A percentile compares a stretch with the other conserved stretches of the same genome.
Evolutionary conservation across 805 yeast genomes (phyloP).

Genomic region (Candida krabiensis): DNA sequence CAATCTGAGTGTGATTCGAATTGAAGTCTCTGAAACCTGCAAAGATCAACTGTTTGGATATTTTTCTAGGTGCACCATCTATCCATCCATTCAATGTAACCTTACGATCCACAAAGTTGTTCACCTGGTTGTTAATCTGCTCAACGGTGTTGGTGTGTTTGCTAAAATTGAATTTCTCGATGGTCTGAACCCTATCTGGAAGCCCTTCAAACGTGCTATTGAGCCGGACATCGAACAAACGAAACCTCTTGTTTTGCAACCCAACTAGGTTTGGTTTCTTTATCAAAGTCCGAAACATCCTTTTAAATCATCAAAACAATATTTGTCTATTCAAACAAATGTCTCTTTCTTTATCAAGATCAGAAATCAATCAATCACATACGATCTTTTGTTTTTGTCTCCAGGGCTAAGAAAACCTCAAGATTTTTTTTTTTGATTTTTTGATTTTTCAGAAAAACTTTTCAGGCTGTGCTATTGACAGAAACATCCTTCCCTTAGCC

Average conservation of each 20-base stretch:
- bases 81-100: constrained; percentile 82
- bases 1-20: constrained; percentile 67
- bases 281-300: no score
- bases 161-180: constrained; percentile 29
- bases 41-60: constrained; percentile 66
- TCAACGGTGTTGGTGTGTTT: constrained; percentile 29
- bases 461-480: no score
- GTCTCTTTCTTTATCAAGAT: no score
- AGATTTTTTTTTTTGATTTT: no score
- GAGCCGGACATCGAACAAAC: background rate
- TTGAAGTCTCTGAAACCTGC: constrained; percentile 71
- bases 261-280: constrained; percentile 6
- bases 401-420: no score
- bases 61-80: constrained; percentile 66
- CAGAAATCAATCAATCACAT: no score
- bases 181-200: constrained; percentile 21
- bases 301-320: no score
- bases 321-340: no score
- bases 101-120: constrained; percentile 13
- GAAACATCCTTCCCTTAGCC: no score
- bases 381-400: no score
- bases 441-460: no score
- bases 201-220: constrained; percentile 10
- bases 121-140: constrained; percentile 13
- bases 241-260: background rate